These are phyloP conservation scores for Magnolia officinalis DNA, from an alignment of 164 flowering plant genomes.

Conservation along the genomic window DNA sequence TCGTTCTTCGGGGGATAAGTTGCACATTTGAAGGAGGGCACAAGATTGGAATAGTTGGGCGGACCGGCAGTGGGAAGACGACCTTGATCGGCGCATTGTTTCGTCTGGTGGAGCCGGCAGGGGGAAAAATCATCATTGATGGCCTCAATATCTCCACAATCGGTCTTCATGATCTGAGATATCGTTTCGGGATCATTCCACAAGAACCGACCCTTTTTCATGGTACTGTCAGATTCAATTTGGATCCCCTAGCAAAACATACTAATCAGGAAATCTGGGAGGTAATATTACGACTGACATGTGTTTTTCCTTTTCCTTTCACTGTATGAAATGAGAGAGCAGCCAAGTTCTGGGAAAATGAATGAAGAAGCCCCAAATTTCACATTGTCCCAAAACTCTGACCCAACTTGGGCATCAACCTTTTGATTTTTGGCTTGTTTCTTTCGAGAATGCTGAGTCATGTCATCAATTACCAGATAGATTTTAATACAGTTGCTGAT, in stretches of 20 bases:
- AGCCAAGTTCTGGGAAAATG: not conserved
- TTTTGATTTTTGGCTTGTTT: not conserved
- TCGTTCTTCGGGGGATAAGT: constrained; percentile 68
- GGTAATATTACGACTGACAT: constrained; percentile 28
- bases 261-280: constrained; percentile 65
- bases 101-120: constrained; percentile 63
- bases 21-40: constrained; percentile 65
- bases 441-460: no score
- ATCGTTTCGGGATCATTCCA: constrained; percentile 62
- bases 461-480: no score
- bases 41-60: constrained; percentile 76
- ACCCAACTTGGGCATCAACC: not conserved
- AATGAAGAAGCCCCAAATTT: not conserved
- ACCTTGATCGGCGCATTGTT: constrained; percentile 66
- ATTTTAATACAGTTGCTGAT: not conserved
- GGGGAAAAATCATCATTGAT: constrained; percentile 55
- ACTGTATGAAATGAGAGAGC: not conserved
- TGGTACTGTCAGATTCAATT: constrained; percentile 62
- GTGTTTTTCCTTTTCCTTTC: not conserved
- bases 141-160: constrained; percentile 49
- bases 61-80: constrained; percentile 84
- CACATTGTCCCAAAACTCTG: not conserved
- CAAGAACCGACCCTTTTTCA: constrained; percentile 70
- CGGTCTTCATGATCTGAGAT: constrained; percentile 75
- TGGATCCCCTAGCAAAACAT: constrained; percentile 56